A percentile compares a stretch with the other conserved stretches of the same genome.
phyloP scores from a whole-genome alignment of 192 early-diverging fungal genomes.

The Chytriomyces hyalinus region DNA sequence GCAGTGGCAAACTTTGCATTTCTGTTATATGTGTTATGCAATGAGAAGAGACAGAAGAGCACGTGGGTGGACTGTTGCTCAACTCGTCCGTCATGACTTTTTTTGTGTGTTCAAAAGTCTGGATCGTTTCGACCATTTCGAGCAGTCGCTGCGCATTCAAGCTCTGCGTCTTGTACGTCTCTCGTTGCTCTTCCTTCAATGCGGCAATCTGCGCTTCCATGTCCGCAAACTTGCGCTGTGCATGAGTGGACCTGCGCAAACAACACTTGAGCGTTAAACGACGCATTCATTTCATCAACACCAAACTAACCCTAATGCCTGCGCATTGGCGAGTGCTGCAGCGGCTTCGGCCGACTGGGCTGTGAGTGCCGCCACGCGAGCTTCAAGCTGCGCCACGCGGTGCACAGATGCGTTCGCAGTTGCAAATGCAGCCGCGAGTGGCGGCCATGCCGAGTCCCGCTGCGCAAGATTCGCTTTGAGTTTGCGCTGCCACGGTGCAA shows the following conservation, averaged over 20 bases:
- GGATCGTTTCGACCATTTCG: conserved; percentile 79
- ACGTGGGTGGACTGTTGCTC: background rate
- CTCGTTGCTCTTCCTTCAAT: conserved; percentile 84
- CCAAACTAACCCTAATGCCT: background rate
- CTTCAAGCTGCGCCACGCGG: background rate
- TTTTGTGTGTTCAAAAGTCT: conserved; percentile 62
- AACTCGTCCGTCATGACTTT: conserved; percentile 72
- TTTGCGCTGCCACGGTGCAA: no score
- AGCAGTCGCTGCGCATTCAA: conserved; percentile 91
- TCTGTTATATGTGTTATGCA: conserved; percentile 1
- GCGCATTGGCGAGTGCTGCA: background rate
- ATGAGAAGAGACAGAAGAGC: background rate
- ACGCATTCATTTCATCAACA: background rate
- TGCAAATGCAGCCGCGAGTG: conserved; percentile 7
- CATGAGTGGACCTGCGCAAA: conserved; percentile 36
- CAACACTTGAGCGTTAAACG: background rate
- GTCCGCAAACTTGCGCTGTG: conserved; percentile 47
- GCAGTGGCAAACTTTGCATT: conserved; percentile 27
- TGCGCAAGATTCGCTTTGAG: background rate
- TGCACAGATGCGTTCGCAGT: background rate
- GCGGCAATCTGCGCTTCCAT: conserved; percentile 75
- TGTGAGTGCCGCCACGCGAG: background rate
- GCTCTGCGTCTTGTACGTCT: conserved; percentile 88
- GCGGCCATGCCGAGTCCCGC: background rate
- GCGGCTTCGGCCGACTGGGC: background rate